Evolutionary conservation across 768 basidiomycete genomes (phyloP), one percentile per base, ranked within the genome.

Genomic region (Pleurotus platypus): DNA sequence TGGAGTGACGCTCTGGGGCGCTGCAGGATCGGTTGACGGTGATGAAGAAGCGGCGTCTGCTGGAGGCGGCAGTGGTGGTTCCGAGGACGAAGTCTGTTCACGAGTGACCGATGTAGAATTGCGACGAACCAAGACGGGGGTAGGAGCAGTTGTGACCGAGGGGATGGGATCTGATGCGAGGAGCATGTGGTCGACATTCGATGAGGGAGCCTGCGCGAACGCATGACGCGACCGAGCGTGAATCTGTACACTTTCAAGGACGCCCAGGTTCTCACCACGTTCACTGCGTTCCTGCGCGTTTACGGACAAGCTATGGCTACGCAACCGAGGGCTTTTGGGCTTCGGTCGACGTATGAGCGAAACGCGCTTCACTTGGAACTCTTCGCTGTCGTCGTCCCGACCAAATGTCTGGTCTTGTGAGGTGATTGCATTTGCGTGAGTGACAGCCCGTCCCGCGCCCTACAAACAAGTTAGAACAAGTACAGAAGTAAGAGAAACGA

Each of bases 381-480:
- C 87, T 0, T 89, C 84, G 18, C 64, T 68, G 20, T 90, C 89
- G 57, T 92, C 88, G 40, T 73, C 68, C 62, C 83, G 76, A 24
- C 63, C 67, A 38, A 74, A 62, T 1, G 72, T 63, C 12, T 74
- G 74, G 61, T 89, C 87, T 40, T 82, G 75, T 1, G 81, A 75
- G 6, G 82, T 77, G 1, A 84, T 73, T 1, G 83, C 74, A 61
- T 86, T 87, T 9, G 85, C 89, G 51, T 91, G 90, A 1, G 87
- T 86, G 16, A 89, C 79, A 49, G 87, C 79, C 48, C 91, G 82
- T 8, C 84, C 86, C 1, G 85, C 80, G 35, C 81, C 83, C 89
- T 90, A 66, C 16, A 58, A 45, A 39, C 13, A 6, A 5, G 15
- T 30, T 13, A 47, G 26, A 12, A 11, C 49, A 37, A 46, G 20